Evolutionary conservation across 2,329 filamentous ascomycete species (phyloP).

Genomic region (Pseudocercospora musae): DNA sequence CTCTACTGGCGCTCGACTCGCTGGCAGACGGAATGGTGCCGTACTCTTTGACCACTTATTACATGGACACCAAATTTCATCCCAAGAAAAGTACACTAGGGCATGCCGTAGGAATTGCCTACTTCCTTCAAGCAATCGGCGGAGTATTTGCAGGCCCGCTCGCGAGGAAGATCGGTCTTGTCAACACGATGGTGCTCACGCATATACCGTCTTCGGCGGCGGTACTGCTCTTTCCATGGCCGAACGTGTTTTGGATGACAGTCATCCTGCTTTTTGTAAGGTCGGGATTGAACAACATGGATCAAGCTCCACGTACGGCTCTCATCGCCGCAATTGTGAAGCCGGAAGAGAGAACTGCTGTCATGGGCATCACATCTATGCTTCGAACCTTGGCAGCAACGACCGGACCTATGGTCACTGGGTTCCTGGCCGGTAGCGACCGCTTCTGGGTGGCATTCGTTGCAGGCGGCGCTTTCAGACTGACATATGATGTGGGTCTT

Average conservation of each 20-base stretch:
- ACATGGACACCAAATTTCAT: constrained; percentile 54
- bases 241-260: constrained; percentile 50
- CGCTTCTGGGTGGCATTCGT: constrained; percentile 63
- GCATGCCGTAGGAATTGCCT: constrained; percentile 51
- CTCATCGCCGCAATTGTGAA: constrained; percentile 66
- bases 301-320: constrained; percentile 63
- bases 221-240: constrained; percentile 58
- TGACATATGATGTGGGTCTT: constrained; percentile 58
- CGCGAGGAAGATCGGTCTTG: constrained; percentile 59
- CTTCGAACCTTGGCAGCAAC: constrained; percentile 59
- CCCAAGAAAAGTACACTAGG: constrained; percentile 53
- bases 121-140: constrained; percentile 41
- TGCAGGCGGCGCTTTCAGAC: constrained; percentile 51
- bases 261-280: constrained; percentile 58
- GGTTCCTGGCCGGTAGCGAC: constrained; percentile 51
- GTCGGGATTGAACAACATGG: constrained; percentile 64
- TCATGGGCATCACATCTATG: constrained; percentile 66
- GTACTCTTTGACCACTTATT: constrained; percentile 52
- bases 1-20: constrained; percentile 66
- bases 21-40: constrained; percentile 65
- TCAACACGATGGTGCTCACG: constrained; percentile 63
- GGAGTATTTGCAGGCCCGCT: constrained; percentile 58
- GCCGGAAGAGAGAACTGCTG: constrained; percentile 63
- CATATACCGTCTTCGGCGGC: constrained; percentile 59
- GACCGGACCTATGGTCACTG: constrained; percentile 54